Evolutionary conservation across 2,329 filamentous ascomycete genomes (phyloP).

Genomic region (Aspergillus sp.): DNA sequence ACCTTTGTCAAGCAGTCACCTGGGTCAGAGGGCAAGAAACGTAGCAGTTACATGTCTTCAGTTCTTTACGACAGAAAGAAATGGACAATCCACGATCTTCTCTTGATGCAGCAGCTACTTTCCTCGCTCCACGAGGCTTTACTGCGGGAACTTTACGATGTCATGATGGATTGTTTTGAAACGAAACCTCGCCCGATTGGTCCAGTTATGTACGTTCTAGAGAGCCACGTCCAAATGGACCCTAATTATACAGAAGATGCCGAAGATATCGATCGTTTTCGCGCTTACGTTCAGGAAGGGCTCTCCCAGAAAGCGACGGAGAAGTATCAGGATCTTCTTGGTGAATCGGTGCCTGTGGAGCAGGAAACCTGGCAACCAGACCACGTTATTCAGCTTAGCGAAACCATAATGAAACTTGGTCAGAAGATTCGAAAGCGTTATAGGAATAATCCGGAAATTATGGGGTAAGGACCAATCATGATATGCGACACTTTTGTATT

Average conservation of each 20-base stretch:
- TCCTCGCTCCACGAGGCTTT: conserved; percentile 71
- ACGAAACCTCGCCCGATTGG: conserved; percentile 76
- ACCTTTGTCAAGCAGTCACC: conserved; percentile 69
- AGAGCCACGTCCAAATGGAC: conserved; percentile 75
- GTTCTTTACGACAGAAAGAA: conserved; percentile 52
- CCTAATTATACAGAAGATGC: conserved; percentile 63
- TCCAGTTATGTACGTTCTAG: conserved; percentile 70
- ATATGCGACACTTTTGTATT: conserved; percentile 25
- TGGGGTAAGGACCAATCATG: conserved; percentile 57
- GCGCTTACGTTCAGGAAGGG: conserved; percentile 63
- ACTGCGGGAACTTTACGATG: conserved; percentile 76
- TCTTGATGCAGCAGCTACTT: conserved; percentile 68
- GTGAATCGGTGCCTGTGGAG: conserved; percentile 70
- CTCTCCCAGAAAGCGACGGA: conserved; percentile 67
- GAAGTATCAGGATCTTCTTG: conserved; percentile 73
- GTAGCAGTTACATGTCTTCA: conserved; percentile 43
- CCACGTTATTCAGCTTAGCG: conserved; percentile 82
- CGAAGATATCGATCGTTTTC: conserved; percentile 66
- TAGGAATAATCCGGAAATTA: conserved; percentile 75
- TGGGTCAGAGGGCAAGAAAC: conserved; percentile 56
- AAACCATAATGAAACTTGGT: conserved; percentile 75
- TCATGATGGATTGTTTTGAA: conserved; percentile 84
- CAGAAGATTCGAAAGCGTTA: conserved; percentile 91
- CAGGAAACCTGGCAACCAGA: conserved; percentile 84
- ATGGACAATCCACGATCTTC: conserved; percentile 65